Evolutionary conservation across 2,329 filamentous ascomycete genomes (phyloP), one percentile per base, ranked within the genome.

Genomic region (Talaromyces verruculosus): DNA sequence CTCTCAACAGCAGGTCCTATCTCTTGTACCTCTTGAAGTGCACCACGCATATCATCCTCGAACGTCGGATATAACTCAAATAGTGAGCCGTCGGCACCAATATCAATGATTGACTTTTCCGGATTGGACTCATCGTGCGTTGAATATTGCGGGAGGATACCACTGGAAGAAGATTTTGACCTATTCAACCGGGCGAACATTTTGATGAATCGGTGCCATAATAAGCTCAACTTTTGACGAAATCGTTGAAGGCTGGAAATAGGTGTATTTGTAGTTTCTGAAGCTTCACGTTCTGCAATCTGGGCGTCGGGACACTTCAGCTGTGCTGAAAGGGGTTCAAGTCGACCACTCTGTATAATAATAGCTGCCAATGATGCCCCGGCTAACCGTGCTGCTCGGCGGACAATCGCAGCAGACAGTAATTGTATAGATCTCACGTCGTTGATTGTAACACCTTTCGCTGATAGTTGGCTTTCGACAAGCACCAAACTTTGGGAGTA

Each of bases 61-160:
- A 72, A 72, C 1, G 45, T 65, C 5, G 70, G 70, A 41, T 71
- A 69, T 10, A 68, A 65, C 57, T 72, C 69, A 17, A 72, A 67
- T 4, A 72, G 45, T 2, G 68, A 69, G 33, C 70, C 70, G 43
- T 72, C 70, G 1, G 69, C 70, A 11, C 65, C 70, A 19, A 72
- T 68, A 47, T 72, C 70, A 47, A 72, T 70, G 13, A 68, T 64
- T 1, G 66, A 59, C 10, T 66, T 59, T 39, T 67, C 55, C 10
- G 22, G 6, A 25, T 28, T 2, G 28, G 17, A 17, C 13, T 39
- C n/a, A 11, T 15, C 3, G 5, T 30, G 33, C n/a, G 28, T 33
- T 30, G 28, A 11, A 51, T 37, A 58, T 22, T 22, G 51, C 13
- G 41, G 33, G 17, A 57, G 41, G n/a, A n/a, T 41, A 37, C 22